Evolutionary conservation across 169 alveolate genomes (phyloP).

Genomic region (Eimeria falciformis): DNA sequence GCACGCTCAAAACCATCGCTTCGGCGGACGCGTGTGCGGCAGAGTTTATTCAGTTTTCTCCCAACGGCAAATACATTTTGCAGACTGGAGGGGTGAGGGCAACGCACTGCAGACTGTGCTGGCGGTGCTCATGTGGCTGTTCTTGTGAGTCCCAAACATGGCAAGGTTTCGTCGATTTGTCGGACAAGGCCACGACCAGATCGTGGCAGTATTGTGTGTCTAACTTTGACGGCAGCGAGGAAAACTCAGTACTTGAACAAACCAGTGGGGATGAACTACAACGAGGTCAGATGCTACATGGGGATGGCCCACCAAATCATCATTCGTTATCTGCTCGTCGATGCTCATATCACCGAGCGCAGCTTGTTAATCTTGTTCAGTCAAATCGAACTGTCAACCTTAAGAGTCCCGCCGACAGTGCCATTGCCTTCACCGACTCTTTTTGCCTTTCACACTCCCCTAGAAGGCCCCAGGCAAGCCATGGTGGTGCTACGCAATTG

Average conservation of each 20-base stretch:
- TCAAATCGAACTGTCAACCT: conserved; percentile 56
- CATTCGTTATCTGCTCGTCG: neutral
- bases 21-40: conserved; percentile 74
- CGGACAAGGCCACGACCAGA: neutral
- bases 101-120: conserved; percentile 35
- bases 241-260: neutral
- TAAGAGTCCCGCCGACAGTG: conserved; percentile 74
- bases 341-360: conserved; percentile 71
- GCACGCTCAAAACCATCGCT: conserved; percentile 65
- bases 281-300: neutral
- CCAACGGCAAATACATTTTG: conserved; percentile 71
- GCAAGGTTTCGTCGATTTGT: neutral
- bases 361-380: conserved; percentile 69
- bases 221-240: neutral
- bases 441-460: conserved; percentile 34
- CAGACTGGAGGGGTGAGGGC: conserved; percentile 65
- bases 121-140: conserved; percentile 73
- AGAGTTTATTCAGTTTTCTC: conserved; percentile 58
- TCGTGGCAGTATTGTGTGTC: neutral
- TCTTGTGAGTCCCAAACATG: neutral
- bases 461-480: neutral
- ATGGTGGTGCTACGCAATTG: neutral
- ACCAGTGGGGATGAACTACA: neutral
- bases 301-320: neutral
- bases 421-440: conserved; percentile 68